Base-by-base conservation (phyloP, 495 filamentous ascomycete species). In the Penicillium waksmanii region DNA sequence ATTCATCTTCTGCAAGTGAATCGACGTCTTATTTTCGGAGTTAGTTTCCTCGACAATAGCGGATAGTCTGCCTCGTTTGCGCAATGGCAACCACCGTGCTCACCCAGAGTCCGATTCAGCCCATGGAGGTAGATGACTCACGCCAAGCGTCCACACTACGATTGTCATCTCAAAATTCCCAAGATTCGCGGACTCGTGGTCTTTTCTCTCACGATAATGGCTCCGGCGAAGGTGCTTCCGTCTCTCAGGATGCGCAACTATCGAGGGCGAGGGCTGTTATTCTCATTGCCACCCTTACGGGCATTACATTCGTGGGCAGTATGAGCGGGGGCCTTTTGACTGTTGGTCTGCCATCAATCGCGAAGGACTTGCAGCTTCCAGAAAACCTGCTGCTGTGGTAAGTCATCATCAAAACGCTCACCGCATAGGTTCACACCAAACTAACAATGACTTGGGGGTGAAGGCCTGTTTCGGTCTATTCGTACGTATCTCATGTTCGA, bases 401-500 rank as follows among this genome's bases (percentile, higher is more conserved):
- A 60, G 66, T 57, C 1, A 5, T 11, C 48, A 11, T 19, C 7
- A 7, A 0, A 19, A 12, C 23, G 2, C n/a, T 31, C 5, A 15
- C 13, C 6, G 15, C 15, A 43, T 2, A 27, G 51, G 10, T 27
- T 2, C 7, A 31, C 42, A 17, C 35, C 56, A n/a, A 61, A 27
- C 21, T 27, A 31, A 36, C 34, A 18, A 19, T n/a, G 17, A 44
- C 33, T 42, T 34, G 25, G 9, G 23, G 18, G 31, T 43, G 1
- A 31, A 68, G 63, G 66, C 60, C 63, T 6, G 63, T 61, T 8
- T 68, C 66, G 3, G 66, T 68, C 8, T 68, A 68, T 25, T 66
- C 63, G 63, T 68, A 40, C 54, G 63, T 60, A 13, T 3, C 33
- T 18, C 43, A n/a, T 17, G 7, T n/a, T 27, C 40, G 0, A 10